phyloP scores from a whole-genome alignment of 2,329 filamentous ascomycete species.

The Colletotrichum camelliae region DNA sequence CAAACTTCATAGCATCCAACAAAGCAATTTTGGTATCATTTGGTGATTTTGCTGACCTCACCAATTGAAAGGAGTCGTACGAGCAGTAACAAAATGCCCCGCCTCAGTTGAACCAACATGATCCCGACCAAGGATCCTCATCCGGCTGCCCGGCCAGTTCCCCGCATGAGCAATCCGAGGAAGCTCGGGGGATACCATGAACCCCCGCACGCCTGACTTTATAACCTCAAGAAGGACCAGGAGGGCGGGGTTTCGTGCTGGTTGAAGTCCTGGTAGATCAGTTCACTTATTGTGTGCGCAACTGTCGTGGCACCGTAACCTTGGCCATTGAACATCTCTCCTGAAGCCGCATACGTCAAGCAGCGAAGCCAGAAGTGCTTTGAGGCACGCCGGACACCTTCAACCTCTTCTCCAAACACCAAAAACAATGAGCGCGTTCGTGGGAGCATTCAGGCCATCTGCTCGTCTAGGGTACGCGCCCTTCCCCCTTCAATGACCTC shows the following conservation, averaged over 20 bases:
- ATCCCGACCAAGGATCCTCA: background rate
- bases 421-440: conserved; percentile 2
- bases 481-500: background rate
- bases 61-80: background rate
- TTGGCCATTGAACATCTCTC: background rate
- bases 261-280: background rate
- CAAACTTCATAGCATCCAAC: background rate
- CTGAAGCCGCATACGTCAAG: background rate
- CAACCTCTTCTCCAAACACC: background rate
- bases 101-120: background rate
- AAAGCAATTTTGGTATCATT: background rate
- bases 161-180: background rate
- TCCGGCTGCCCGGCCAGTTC: background rate
- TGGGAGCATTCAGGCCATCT: conserved; percentile 7
- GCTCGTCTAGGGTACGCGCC: background rate
- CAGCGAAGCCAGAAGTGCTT: background rate
- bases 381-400: background rate
- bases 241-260: background rate
- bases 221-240: background rate
- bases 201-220: conserved; percentile 1
- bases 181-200: background rate
- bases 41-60: background rate
- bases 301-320: background rate
- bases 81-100: background rate
- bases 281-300: background rate